Conservation (phyloP, 768 basidiomycete genomes). For the Chiua virens region DNA sequence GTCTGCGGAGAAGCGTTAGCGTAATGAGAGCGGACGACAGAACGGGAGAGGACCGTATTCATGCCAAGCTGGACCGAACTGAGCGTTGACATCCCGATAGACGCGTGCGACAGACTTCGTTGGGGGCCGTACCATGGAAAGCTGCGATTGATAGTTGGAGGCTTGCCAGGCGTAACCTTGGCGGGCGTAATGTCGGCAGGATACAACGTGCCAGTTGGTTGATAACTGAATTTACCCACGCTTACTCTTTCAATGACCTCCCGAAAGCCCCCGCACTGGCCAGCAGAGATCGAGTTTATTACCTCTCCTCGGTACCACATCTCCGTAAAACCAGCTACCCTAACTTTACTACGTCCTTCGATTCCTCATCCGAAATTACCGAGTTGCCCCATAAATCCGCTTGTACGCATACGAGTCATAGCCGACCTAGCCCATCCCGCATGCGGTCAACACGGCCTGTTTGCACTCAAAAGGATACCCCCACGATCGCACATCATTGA, state of each 20-base stretch:
- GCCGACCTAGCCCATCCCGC: constrained; percentile 66
- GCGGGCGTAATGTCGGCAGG: neutral
- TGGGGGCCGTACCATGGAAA: constrained; percentile 66
- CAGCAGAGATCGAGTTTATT: constrained; percentile 55
- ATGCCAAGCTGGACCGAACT: constrained; percentile 88
- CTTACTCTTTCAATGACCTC: constrained; percentile 7
- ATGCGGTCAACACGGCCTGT: constrained; percentile 75
- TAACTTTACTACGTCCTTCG: constrained; percentile 33
- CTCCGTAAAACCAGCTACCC: constrained; percentile 50
- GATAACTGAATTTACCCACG: constrained; percentile 29
- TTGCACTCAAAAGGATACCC: constrained; percentile 70
- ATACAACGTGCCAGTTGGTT: constrained; percentile 16
- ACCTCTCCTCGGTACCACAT: constrained; percentile 51
- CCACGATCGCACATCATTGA: constrained; percentile 69
- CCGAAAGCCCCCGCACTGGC: constrained; percentile 46
- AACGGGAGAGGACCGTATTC: constrained; percentile 74
- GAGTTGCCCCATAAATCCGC: constrained; percentile 24
- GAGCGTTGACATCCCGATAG: constrained; percentile 86
- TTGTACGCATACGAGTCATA: constrained; percentile 60
- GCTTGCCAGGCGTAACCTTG: neutral
- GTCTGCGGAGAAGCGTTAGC: constrained; percentile 49
- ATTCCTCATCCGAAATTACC: constrained; percentile 10
- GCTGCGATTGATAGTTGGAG: constrained; percentile 7
- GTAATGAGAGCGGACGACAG: neutral
- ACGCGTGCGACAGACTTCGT: constrained; percentile 83